Conservation (phyloP, 495 filamentous ascomycete genomes). For the Astrothelium macrocarpum region DNA sequence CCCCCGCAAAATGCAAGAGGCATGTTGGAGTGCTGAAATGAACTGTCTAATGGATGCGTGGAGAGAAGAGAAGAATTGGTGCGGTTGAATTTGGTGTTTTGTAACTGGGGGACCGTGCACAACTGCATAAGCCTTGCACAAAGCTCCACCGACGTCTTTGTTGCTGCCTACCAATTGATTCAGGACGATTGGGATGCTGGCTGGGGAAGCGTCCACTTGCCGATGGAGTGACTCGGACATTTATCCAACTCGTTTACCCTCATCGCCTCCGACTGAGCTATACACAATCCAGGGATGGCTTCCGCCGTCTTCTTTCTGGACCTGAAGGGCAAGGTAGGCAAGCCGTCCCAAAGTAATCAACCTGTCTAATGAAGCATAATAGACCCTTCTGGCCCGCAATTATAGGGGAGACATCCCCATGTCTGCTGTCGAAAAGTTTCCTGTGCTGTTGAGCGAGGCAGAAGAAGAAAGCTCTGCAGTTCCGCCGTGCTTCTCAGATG, state of each 20-base stretch:
- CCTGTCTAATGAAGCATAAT: slow-evolving; percentile 6
- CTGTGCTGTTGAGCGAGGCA: slow-evolving; percentile 90
- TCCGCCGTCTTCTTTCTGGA: slow-evolving; percentile 99
- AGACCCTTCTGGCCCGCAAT: slow-evolving; percentile 97
- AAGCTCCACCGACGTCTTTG: background rate
- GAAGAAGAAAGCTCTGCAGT: slow-evolving; percentile 99
- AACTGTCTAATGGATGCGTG: slow-evolving; percentile 42
- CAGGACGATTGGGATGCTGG: background rate
- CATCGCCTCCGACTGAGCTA: background rate
- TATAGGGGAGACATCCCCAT: slow-evolving; percentile 99
- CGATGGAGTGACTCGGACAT: background rate
- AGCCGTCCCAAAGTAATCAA: background rate
- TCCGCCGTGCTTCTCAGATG: slow-evolving; percentile 95
- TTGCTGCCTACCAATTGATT: background rate
- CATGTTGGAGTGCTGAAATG: slow-evolving; percentile 59
- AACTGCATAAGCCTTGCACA: background rate
- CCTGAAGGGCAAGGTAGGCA: slow-evolving; percentile 92
- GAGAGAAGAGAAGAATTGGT: background rate
- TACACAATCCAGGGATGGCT: slow-evolving; percentile 55
- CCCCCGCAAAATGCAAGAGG: slow-evolving; percentile 27
- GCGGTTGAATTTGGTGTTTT: background rate
- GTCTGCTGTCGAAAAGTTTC: slow-evolving; percentile 98
- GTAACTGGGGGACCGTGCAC: background rate
- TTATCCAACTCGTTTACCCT: background rate
- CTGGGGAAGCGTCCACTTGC: background rate